Base-by-base conservation (phyloP, 2,329 filamentous ascomycete genomes). In the Bipolaris zeicola region DNA sequence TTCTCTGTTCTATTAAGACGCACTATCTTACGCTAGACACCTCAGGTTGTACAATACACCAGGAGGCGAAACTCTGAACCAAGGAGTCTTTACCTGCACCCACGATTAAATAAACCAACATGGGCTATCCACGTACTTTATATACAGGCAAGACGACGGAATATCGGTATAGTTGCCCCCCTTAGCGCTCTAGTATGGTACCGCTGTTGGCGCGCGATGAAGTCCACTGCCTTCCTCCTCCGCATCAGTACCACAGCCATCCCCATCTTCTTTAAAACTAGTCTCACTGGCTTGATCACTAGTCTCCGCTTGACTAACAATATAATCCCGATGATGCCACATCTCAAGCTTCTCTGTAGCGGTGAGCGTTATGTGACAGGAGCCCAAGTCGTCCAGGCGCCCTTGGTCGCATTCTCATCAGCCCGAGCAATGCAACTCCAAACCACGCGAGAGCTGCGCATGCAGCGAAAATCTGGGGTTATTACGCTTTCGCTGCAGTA, bases 361-460 rank as follows among this genome's bases (percentile, higher is more conserved):
- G 53, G 53, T 56, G 53, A 47, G 37, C 14, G 37, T 42, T 34
- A 42, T 7, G 34, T 33, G 33, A n/a, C 53, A 56, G 48, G 36
- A 56, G 37, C 42, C 10, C 42, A 52, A 6, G 14, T 34, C 34
- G 33, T 16, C 18, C 14, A 18, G 33, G 33, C 31, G 22, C 18
- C 28, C 49, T 49, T 22, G 38, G n/a, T 36, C 39, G 39, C 5
- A 39, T 20, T 20, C 14, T 16, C 16, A 31, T 45, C 34, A 16
- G 36, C 16, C n/a, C 26, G 28, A 46, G 52, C 34, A 52, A 42
- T 50, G 44, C 55, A 36, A 62, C 58, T 20, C 34, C 14, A 10
- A 41, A 49, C 51, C 60, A 64, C 60, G 61, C 56, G 59, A 62
- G 52, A 41, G 44, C 38, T 52, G 46, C 60, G 45, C 62, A 52